Conservation (phyloP, 305 asterid genomes). For the Fraxinus greggii region DNA sequence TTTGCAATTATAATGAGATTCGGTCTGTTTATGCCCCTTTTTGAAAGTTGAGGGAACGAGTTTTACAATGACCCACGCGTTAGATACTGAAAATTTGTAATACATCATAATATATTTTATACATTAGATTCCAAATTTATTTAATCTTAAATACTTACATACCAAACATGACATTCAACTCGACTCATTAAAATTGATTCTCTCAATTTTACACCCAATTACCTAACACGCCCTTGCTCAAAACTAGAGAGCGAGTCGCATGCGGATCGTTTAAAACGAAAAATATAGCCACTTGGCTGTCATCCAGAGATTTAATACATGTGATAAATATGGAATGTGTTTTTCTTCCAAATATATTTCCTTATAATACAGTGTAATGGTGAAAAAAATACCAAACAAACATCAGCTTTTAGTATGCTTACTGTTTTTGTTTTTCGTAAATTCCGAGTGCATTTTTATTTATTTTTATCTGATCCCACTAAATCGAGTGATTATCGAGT, state of each 20-base stretch:
- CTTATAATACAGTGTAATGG: background rate
- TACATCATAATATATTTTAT: background rate
- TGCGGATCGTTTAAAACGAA: conserved; percentile 17
- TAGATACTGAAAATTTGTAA: too few relatives aligned
- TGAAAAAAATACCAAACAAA: background rate
- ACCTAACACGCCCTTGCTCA: background rate
- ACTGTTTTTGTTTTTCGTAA: background rate
- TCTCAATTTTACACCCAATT: background rate
- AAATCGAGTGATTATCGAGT: background rate
- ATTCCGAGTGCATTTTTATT: conserved; percentile 2
- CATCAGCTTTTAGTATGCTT: background rate
- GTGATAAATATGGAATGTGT: conserved; percentile 13
- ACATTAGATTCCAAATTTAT: background rate
- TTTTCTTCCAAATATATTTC: background rate
- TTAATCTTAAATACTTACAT: background rate
- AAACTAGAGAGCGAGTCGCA: conserved; percentile 31
- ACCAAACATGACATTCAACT: background rate
- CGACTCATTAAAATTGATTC: background rate
- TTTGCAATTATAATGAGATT: background rate
- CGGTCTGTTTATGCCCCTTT: too few relatives aligned
- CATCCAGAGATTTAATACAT: conserved; percentile 10
- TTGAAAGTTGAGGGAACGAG: too few relatives aligned
- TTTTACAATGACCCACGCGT: too few relatives aligned
- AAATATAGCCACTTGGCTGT: conserved; percentile 29
- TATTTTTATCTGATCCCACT: background rate